Evolutionary conservation across 78 protist genomes (phyloP), one percentile per base, ranked within the genome.

Genomic region (Thecamonas trahens): DNA sequence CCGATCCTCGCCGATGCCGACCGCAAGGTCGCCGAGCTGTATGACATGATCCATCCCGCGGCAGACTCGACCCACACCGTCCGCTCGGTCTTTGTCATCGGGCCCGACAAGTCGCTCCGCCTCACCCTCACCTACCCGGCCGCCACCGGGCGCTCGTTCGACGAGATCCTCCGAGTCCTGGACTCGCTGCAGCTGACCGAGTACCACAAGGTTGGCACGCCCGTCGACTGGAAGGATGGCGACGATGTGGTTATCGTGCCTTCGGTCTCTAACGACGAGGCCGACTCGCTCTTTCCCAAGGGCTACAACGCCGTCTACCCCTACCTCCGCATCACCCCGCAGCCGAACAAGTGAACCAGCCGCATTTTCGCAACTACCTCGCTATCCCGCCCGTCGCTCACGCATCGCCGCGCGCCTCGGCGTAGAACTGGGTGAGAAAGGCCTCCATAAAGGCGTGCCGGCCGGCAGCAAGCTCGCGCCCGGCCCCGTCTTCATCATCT

Each of bases 101-200:
- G 65, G 13, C 87, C 87, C 34, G 80, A 77, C 50, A 66, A 61
- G 15, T 61, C 66, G 70, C 49, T 83, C 54, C 61, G 76, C 62
- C 83, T 83, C 29, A 44, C 66, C 28, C 66, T 88, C 72, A 81
- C 85, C 61, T 83, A 77, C 68, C 92, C 92, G 32, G 80, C 74
- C 14, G 24, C 79, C 24, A 76, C 82, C 64, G 65, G 76, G 31
- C 76, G 76, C 65, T 58, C 57, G 57, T 55, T 73, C 13, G 54
- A 77, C 67, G 92, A 86, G 68, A 64, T 86, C 45, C 14, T 86
- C 18, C 86, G 92, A 68, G 80, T 74, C 38, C 7, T 86, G 14
- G 92, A 86, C 50, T 73, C 87, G 14, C 59, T 86, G n/a, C 92
- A 86, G 77, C 70, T 80, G 58, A 80, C 92, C 29, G 92, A 75